These are phyloP conservation scores for Wickerhamomyces hampshirensis DNA, from an alignment of 805 yeast species.

Conservation along the genomic window DNA sequence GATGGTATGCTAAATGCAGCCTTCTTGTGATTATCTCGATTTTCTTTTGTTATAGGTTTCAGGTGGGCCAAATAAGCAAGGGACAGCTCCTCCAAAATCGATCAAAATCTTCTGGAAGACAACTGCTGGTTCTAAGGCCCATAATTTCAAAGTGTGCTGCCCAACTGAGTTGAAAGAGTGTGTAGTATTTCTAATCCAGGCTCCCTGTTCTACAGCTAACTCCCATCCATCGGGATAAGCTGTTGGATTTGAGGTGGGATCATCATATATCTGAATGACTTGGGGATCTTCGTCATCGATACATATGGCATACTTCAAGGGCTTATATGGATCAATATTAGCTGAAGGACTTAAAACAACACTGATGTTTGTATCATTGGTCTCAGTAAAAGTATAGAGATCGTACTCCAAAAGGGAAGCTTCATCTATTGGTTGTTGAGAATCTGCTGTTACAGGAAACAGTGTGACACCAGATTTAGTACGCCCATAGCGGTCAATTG, in stretches of 20 bases:
- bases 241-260: conserved; percentile 7
- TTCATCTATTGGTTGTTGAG: conserved; percentile 5
- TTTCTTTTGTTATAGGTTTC: conserved; percentile 4
- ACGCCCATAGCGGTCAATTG: conserved; percentile 8
- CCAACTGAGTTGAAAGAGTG: conserved; percentile 8
- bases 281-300: conserved; percentile 12
- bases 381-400: conserved; percentile 8
- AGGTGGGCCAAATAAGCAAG: conserved; percentile 11
- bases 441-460: conserved; percentile 12
- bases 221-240: conserved; percentile 13
- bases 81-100: conserved; percentile 9
- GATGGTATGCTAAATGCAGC: no score
- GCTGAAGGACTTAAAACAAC: conserved; percentile 8
- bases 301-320: conserved; percentile 10
- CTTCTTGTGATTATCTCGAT: background rate
- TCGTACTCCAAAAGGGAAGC: conserved; percentile 9
- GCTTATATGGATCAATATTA: conserved; percentile 11
- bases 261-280: conserved; percentile 9
- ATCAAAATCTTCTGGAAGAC: conserved; percentile 14
- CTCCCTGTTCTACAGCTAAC: conserved; percentile 9
- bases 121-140: conserved; percentile 12
- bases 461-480: conserved; percentile 10
- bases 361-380: conserved; percentile 8
- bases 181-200: conserved; percentile 11
- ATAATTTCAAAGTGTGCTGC: conserved; percentile 6